Evolutionary conservation across 2,329 filamentous ascomycete species (phyloP), one percentile per base, ranked within the genome.

Genomic region (Alternaria panax): DNA sequence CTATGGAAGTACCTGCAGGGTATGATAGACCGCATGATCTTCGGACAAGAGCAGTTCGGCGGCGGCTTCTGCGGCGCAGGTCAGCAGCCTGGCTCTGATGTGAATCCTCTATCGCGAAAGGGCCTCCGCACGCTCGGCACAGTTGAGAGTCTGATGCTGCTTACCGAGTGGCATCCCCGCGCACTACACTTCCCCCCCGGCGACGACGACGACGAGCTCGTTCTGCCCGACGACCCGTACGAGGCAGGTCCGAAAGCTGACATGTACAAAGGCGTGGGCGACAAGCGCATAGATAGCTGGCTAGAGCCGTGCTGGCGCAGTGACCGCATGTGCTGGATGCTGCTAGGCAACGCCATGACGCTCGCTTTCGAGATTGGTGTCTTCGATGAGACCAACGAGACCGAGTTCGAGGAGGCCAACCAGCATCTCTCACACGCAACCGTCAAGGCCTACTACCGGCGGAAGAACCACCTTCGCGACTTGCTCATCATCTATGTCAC

Each of bases 311-410:
- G 92, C 8, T 97, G 94, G 92, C 86, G 94, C 69, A 83, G 81
- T 60, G 94, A 97, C 72, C 90, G 93, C 54, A 96, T 97, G 92
- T 96, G 92, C 74, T 97, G 94, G 94, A 97, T 97, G 92, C 83
- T 98, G 14, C 85, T 98, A 28, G 96, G 92, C 72, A 96, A 93
- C 36, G 93, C 92, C 14, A 91, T 94, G 82, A 91, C 93, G 1
- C 83, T 98, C 36, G 92, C 92, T 0, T 96, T 96, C 67, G 95
- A 99, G 77, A 87, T 99, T 30, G 95, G 95, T 11, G 92, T 99
- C 2, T 99, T 98, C 69, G 95, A 98, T 67, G 88, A 93, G 59
- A 92, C 93, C 65, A 92, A 91, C 58, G 91, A 93, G 69, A 78
- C 89, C 55, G 85, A 84, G 59, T 82, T 87, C 52, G 72, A 78